Base-by-base conservation (phyloP, 257 asterid species). In the Prunella vulgaris region DNA sequence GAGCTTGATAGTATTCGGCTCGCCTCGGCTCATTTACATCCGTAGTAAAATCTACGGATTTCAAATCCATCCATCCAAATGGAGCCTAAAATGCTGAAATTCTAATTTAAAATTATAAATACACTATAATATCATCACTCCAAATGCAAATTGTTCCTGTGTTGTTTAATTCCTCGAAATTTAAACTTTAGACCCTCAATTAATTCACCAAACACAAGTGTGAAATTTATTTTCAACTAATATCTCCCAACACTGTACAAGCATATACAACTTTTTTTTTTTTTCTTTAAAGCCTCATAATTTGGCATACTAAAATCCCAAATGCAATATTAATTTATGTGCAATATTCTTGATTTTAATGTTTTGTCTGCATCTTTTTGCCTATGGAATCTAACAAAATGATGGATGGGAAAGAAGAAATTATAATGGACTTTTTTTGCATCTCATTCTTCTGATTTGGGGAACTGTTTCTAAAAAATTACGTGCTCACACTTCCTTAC, bases 321-420 rank as follows among this genome's bases (percentile, higher is more conserved):
- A 15, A 13, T 18, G 58, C 25, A 51, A 51, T 8, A 18, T 51
- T 5, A 18, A 51, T 20, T 51, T 18, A 51, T 21, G 58, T 7
- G 20, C 27, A 9, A 51, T 51, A 42, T 59, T 52, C 51, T 68
- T 68, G 58, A 48, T 77, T 54, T 77, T 42, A 62, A 73, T 73
- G 69, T 60, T 73, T 80, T 77, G 84, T 77, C 81, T 54, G 66
- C 74, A 61, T 58, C 71, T 24, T 46, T 51, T 74, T 77, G 76
- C 73, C 70, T 27, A 32, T 60, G 73, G 78, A 70, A 80, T 80
- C 84, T 56, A 51, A 65, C 44, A 7, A 42, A 68, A 24, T 71
- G 66, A 53, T 52, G 73, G 70, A 35, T 35, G 70, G 67, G 58
- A 49, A 40, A 18, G 22, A 40, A 60, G 25, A 30, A 53, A 21